phyloP scores from a whole-genome alignment of 176 grass and related monocot species.

The Aegilops speltoides region DNA sequence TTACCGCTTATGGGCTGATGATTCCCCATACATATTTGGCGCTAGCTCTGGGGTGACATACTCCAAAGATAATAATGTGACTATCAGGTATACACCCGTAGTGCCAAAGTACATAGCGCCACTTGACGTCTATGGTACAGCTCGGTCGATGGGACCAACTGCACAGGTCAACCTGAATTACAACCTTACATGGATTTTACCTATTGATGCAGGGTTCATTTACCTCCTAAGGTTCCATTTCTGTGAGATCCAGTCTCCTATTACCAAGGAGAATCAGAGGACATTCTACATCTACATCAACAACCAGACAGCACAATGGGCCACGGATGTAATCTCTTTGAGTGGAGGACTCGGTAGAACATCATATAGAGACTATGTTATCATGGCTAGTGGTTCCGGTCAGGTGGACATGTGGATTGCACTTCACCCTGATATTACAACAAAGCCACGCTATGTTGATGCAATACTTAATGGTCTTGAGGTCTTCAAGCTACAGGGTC shows the following conservation, averaged over 20 bases:
- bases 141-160: constrained; percentile 21
- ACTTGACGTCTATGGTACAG: constrained; percentile 8
- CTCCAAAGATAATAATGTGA: neutral
- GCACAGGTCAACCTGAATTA: constrained; percentile 10
- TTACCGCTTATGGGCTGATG: constrained; percentile 23
- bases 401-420: too few relatives aligned
- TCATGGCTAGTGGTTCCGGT: too few relatives aligned
- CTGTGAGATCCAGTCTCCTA: constrained; percentile 28
- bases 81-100: neutral
- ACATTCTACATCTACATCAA: constrained; percentile 33
- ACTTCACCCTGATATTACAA: too few relatives aligned
- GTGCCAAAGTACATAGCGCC: constrained; percentile 22
- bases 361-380: too few relatives aligned
- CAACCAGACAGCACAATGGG: neutral
- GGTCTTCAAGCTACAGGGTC: too few relatives aligned
- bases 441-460: too few relatives aligned
- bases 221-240: constrained; percentile 44
- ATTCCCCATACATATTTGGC: neutral
- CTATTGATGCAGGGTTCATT: neutral
- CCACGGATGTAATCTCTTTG: constrained; percentile 5
- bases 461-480: too few relatives aligned
- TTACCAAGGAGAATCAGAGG: constrained; percentile 9
- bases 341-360: neutral
- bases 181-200: constrained; percentile 45
- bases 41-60: neutral